Base-by-base conservation (phyloP, 1,284 basidiomycete species). In the Apiotrichum akiyoshidainum region DNA sequence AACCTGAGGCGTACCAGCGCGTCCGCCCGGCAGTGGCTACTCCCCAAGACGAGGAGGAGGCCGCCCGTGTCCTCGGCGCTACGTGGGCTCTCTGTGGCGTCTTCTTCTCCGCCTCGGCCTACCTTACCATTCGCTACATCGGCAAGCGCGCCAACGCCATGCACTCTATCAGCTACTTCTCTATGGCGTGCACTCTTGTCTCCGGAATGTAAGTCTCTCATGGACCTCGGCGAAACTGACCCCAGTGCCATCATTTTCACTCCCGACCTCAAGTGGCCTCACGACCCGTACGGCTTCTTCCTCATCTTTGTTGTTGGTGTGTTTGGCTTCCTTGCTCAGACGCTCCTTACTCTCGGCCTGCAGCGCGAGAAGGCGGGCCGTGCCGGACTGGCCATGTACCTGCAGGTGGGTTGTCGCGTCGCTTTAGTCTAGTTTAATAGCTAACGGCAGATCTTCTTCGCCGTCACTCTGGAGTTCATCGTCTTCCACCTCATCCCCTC, bases 81-180 rank as follows among this genome's bases (percentile, higher is more conserved):
- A 59, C 55, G 16, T 77, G 74, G 67, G 75, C 75, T 19, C 62
- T 78, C 44, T 52, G 66, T 13, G 61, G 66, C 16, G 73, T 78
- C 9, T 52, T 69, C 12, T 67, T 68, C 26, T 67, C 73, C 2
- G 54, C 72, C 44, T 60, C 62, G 0, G 78, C 77, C 35, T 78
- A 86, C 68, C 84, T 83, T 1, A 79, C 83, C 0, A 83, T 91
- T 40, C 82, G 87, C 5, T 84, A 84, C 9, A 87, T 90, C 34
- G 89, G 89, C 2, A 85, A 83, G 61, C 82, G 85, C 0, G 88
- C 88, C 5, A 86, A 88, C 65, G 81, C 88, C 0, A 76, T 90
- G 55, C 89, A 92, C 69, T 82, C 83, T n/a, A 81, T 90, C 62
- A 80, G 82, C 3, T 86, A 83, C 58, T 90, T 89, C 68, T 85